Percentiles rank a stretch among this genome's conserved stretches.
phyloP scores from a whole-genome alignment of 305 asterid genomes.

The Solanum hybrid region DNA sequence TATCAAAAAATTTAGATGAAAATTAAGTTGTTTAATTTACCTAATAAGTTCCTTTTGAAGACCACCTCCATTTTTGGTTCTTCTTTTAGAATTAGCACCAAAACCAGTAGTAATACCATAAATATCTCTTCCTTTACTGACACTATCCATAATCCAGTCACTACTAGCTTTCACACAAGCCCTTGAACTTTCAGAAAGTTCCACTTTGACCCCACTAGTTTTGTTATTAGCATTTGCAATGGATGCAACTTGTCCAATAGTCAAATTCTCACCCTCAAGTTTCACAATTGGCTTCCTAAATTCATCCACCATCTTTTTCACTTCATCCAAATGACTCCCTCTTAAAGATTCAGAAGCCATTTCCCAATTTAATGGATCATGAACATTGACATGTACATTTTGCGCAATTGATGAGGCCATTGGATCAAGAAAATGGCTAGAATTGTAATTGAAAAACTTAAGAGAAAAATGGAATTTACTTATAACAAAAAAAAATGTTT shows the following conservation, averaged over 20 bases:
- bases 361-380: slow-evolving; percentile 76
- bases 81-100: slow-evolving; percentile 78
- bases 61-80: slow-evolving; percentile 80
- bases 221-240: slow-evolving; percentile 39
- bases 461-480: background rate
- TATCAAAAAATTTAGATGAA: background rate
- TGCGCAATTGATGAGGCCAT: background rate
- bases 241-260: slow-evolving; percentile 79
- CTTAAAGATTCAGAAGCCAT: slow-evolving; percentile 58
- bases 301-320: slow-evolving; percentile 76
- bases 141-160: slow-evolving; percentile 89
- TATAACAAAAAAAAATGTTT: background rate
- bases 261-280: slow-evolving; percentile 71
- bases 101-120: slow-evolving; percentile 89
- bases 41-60: slow-evolving; percentile 74
- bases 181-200: slow-evolving; percentile 67
- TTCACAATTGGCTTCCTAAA: slow-evolving; percentile 57
- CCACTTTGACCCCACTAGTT: slow-evolving; percentile 49
- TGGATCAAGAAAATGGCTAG: background rate
- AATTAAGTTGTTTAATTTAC: background rate
- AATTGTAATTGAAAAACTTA: background rate
- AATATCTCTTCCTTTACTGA: slow-evolving; percentile 73
- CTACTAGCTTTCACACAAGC: slow-evolving; percentile 86
- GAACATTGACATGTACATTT: slow-evolving; percentile 3
- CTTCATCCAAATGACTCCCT: slow-evolving; percentile 84